Percentiles rank a stretch among this genome's conserved stretches.
phyloP scores from a whole-genome alignment of 2,329 filamentous ascomycete genomes.

The Pestalotiopsis sp. region DNA sequence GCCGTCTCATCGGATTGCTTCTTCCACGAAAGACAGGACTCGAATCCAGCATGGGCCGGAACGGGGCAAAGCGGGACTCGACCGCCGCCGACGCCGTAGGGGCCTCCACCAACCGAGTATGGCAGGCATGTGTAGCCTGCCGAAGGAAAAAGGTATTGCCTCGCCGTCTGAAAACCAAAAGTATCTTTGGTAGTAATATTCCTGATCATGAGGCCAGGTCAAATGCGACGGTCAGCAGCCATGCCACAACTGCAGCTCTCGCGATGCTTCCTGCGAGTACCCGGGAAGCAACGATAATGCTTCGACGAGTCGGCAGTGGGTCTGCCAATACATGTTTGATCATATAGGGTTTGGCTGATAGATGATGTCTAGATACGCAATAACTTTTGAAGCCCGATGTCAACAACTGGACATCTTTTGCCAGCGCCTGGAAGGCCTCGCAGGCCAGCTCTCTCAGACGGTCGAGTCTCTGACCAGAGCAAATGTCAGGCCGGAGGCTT shows the following conservation, averaged over 20 bases:
- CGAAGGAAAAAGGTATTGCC: slow-evolving; percentile 1
- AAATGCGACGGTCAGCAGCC: slow-evolving; percentile 9
- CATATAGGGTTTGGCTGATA: neutral
- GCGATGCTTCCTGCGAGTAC: slow-evolving; percentile 5
- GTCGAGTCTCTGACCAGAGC: neutral
- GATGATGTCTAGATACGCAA: neutral
- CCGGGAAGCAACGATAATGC: slow-evolving; percentile 8
- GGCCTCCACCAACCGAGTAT: neutral
- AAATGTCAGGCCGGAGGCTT: neutral
- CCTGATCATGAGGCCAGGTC: neutral
- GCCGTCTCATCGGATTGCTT: neutral
- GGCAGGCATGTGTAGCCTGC: slow-evolving; percentile 6
- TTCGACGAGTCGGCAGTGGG: slow-evolving; percentile 8
- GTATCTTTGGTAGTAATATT: neutral
- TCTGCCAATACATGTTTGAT: neutral
- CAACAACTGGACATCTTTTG: slow-evolving; percentile 1
- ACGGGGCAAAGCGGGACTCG: neutral
- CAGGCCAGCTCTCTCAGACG: slow-evolving; percentile 4
- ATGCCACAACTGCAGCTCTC: slow-evolving; percentile 9
- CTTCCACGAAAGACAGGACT: neutral
- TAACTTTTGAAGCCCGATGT: slow-evolving; percentile 6
- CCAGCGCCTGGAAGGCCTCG: slow-evolving; percentile 5
- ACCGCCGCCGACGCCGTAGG: neutral
- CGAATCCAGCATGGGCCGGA: neutral
- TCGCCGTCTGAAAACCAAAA: neutral